Evolutionary conservation across 2,329 filamentous ascomycete species (phyloP), one percentile per base, ranked within the genome.

Genomic region (Zasmidium cellare): DNA sequence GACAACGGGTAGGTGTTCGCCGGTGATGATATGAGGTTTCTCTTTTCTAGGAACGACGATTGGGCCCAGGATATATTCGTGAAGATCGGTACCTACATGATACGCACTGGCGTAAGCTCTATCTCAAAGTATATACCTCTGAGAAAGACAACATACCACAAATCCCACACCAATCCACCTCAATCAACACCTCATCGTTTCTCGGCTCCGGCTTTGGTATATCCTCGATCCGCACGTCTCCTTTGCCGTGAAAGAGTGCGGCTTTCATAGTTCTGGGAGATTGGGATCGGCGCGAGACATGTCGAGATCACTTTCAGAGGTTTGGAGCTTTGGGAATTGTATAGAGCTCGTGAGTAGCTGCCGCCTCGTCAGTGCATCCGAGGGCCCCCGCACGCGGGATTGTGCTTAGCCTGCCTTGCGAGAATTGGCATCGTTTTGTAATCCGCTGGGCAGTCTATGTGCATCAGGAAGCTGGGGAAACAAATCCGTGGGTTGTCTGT

Each of bases 51-150:
- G 61, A 16, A 60, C 55, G 38, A 59, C 57, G n/a, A 58, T 22
- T 2, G 64, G 64, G 11, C 65, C 65, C 12, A 61, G 49, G 41
- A 62, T 31, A 51, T 66, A 67, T 51, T 67, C 64, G 51, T 66
- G 65, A 12, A 57, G 50, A 22, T 67, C 63, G 23, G 58, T 64
- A 18, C 65, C 35, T 41, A n/a, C n/a, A n/a, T n/a, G n/a, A n/a
- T n/a, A n/a, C n/a, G n/a, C n/a, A n/a, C n/a, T n/a, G n/a, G n/a
- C n/a, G n/a, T n/a, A n/a, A n/a, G n/a, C n/a, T n/a, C n/a, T n/a
- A n/a, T n/a, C n/a, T n/a, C n/a, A n/a, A n/a, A n/a, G n/a, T n/a
- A n/a, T n/a, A n/a, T n/a, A n/a, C n/a, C n/a, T n/a, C n/a, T n/a
- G n/a, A n/a, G n/a, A n/a, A n/a, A n/a, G 25, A 28, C 25, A 41